Conservation (phyloP, 805 yeast species). For the Jamesozyma gamospora region DNA sequence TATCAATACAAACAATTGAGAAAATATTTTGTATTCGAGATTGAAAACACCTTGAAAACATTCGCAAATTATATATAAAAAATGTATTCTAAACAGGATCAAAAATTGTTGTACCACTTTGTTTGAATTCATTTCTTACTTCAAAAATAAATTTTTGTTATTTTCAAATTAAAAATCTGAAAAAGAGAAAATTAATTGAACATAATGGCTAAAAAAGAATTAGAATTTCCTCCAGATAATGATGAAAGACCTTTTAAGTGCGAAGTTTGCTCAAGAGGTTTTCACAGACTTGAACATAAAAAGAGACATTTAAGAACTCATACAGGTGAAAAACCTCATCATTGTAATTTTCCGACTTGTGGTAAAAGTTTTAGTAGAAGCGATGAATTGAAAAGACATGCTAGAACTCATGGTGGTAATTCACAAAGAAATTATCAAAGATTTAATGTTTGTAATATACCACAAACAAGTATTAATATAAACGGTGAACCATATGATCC, state of each 20-base stretch:
- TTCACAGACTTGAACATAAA: constrained; percentile 82
- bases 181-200: too few relatives aligned
- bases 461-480: too few relatives aligned
- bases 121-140: too few relatives aligned
- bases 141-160: too few relatives aligned
- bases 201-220: constrained; percentile 1
- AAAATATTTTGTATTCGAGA: too few relatives aligned
- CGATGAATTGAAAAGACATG: constrained; percentile 81
- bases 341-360: constrained; percentile 79
- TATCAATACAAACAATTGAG: too few relatives aligned
- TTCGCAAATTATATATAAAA: too few relatives aligned
- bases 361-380: constrained; percentile 66
- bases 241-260: constrained; percentile 68
- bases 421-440: constrained; percentile 4
- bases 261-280: constrained; percentile 74
- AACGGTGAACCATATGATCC: background rate
- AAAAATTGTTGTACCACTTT: too few relatives aligned
- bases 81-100: too few relatives aligned
- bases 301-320: constrained; percentile 87
- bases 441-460: constrained; percentile 1
- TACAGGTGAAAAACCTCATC: constrained; percentile 88
- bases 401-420: constrained; percentile 51
- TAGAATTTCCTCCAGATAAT: constrained; percentile 5
- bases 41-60: too few relatives aligned
- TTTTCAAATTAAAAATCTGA: too few relatives aligned